Conservation (phyloP, 352 stramenopile species). For the Globisporangium sylvaticum region DNA sequence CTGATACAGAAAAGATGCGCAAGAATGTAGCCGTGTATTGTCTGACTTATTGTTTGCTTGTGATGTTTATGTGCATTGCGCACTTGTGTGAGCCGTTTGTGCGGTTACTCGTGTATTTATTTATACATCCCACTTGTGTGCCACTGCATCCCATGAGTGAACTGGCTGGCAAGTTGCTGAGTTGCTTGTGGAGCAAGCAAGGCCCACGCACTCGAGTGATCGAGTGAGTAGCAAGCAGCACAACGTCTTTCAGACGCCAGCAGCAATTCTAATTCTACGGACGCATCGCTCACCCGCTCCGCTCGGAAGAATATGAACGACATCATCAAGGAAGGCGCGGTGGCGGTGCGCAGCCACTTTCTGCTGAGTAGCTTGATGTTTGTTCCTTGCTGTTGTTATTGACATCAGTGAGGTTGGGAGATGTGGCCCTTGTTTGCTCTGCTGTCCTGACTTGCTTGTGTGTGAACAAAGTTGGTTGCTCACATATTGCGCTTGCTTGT, state of each 20-base stretch:
- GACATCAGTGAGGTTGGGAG: no score
- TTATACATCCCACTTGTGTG: neutral
- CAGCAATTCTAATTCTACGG: no score
- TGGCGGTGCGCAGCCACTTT: slow-evolving; percentile 59
- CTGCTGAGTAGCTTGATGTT: slow-evolving; percentile 28
- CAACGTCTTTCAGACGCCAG: neutral
- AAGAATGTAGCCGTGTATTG: slow-evolving; percentile 8
- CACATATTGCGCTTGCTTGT: neutral
- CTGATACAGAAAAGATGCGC: neutral
- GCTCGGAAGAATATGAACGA: no score
- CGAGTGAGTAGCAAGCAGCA: no score
- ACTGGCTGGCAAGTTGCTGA: neutral
- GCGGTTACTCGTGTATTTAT: neutral
- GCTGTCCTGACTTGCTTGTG: no score
- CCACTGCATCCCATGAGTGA: neutral
- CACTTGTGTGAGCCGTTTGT: neutral
- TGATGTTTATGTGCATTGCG: neutral
- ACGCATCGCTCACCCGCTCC: no score
- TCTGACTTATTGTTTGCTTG: neutral
- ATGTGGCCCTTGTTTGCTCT: no score
- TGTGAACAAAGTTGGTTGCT: no score
- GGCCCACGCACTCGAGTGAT: no score
- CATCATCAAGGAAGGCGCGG: slow-evolving; percentile 53
- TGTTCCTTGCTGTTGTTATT: neutral
- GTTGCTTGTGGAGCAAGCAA: neutral